Percentiles rank a stretch among this genome's conserved stretches.
These are phyloP conservation scores for Parmelia sp. DNA, from an alignment of 495 filamentous ascomycete genomes.

Conservation along the genomic window DNA sequence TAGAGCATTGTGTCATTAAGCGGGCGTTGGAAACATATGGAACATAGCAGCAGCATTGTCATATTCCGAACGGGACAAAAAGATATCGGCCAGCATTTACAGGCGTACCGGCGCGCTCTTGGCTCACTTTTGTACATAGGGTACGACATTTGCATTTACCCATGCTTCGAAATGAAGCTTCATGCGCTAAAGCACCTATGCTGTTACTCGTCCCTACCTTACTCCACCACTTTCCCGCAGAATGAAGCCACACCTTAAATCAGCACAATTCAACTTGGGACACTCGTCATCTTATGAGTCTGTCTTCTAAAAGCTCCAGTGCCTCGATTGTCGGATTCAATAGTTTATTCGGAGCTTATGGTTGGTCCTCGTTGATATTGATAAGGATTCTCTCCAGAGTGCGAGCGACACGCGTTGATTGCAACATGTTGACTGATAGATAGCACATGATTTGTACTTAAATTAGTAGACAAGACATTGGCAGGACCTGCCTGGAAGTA, in stretches of 20 bases:
- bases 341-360: too few species aligned
- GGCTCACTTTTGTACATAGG: slow-evolving; percentile 14
- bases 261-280: neutral
- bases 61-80: slow-evolving; percentile 10
- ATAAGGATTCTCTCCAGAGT: too few species aligned
- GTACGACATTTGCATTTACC: neutral
- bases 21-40: slow-evolving; percentile 16
- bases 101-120: slow-evolving; percentile 6
- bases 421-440: too few species aligned
- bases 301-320: too few species aligned
- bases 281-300: neutral
- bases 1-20: slow-evolving; percentile 19
- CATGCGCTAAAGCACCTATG: neutral
- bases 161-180: neutral
- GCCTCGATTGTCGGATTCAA: too few species aligned
- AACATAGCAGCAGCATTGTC: slow-evolving; percentile 15
- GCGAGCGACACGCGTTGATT: too few species aligned
- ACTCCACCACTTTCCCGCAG: neutral
- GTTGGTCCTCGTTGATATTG: too few species aligned
- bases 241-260: neutral
- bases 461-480: neutral
- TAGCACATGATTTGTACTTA: too few species aligned
- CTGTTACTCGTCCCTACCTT: neutral
- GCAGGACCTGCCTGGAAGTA: neutral
- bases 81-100: slow-evolving; percentile 18